Evolutionary conservation across 1,139 yeast species (phyloP).

Genomic region (Kurtzmaniella natalensis): DNA sequence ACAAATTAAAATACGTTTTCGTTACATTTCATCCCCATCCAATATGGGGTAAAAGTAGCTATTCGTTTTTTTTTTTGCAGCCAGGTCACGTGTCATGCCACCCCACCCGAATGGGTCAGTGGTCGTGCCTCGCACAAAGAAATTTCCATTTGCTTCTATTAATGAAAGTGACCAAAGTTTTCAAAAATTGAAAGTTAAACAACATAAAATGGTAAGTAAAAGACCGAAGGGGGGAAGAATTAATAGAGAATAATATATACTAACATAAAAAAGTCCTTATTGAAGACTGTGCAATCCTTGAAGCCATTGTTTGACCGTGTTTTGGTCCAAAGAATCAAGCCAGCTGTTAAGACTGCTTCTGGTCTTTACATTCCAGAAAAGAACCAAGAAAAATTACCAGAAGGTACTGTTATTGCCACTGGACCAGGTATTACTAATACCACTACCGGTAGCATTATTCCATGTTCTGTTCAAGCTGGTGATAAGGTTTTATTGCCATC

Average conservation of each 20-base stretch:
- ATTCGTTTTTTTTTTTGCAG: too few species aligned
- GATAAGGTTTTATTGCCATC: constrained; percentile 92
- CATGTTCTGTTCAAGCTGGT: constrained; percentile 76
- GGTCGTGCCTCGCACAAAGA: constrained; percentile 9
- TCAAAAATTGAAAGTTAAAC: not conserved
- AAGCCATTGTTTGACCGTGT: constrained; percentile 94
- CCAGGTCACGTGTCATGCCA: constrained; percentile 1
- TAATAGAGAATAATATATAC: too few species aligned
- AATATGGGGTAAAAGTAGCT: too few species aligned
- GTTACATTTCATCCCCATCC: too few species aligned
- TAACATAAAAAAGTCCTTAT: constrained; percentile 40
- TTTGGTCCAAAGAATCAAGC: constrained; percentile 89
- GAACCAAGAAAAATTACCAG: constrained; percentile 88
- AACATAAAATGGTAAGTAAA: constrained; percentile 1
- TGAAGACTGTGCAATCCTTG: constrained; percentile 83
- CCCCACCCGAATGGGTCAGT: too few species aligned
- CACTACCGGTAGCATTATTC: constrained; percentile 59
- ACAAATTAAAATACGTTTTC: too few species aligned
- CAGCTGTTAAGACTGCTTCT: constrained; percentile 86
- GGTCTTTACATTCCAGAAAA: constrained; percentile 96
- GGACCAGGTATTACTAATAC: constrained; percentile 78
- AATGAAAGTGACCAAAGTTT: not conserved
- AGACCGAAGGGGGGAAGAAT: too few species aligned
- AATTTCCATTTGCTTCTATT: constrained; percentile 11
- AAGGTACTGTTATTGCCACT: constrained; percentile 74